Conservation (phyloP, 768 basidiomycete genomes). For the Lactarius tabidus region DNA sequence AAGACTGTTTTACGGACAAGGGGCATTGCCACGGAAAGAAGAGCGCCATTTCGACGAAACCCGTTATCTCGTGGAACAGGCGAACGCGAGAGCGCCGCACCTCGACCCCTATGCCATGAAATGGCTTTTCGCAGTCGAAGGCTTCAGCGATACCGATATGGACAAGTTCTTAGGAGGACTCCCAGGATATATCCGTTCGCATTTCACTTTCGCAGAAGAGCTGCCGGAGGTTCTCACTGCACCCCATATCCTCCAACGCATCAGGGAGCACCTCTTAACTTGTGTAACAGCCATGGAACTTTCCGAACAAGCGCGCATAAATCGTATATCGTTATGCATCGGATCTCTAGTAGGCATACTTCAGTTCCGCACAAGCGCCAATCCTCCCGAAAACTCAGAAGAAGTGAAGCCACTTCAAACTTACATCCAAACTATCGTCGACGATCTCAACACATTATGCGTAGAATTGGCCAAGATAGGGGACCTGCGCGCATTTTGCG, state of each 20-base stretch:
- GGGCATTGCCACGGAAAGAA: not conserved
- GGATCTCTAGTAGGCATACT: conserved; percentile 3
- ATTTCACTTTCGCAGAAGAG: not conserved
- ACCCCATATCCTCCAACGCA: not conserved
- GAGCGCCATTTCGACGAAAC: not conserved
- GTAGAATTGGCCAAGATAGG: not conserved
- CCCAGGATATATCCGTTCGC: conserved; percentile 7
- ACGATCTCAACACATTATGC: not conserved
- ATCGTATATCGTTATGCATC: not conserved
- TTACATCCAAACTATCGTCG: not conserved
- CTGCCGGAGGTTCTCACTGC: not conserved
- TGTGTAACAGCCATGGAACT: conserved; percentile 3
- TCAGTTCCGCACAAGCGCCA: not conserved
- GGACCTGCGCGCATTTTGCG: conserved; percentile 1
- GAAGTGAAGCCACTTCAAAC: not conserved
- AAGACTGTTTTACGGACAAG: no score
- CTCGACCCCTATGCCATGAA: conserved; percentile 10
- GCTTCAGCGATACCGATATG: conserved; percentile 12
- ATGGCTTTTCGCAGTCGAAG: conserved; percentile 9
- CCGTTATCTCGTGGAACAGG: not conserved
- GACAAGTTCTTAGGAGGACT: conserved; percentile 11
- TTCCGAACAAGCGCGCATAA: not conserved
- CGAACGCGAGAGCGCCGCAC: not conserved
- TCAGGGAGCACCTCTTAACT: conserved; percentile 10
- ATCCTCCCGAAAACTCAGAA: no score